These are phyloP conservation scores for Plantago major DNA, from an alignment of 257 asterid genomes.

Conservation along the genomic window DNA sequence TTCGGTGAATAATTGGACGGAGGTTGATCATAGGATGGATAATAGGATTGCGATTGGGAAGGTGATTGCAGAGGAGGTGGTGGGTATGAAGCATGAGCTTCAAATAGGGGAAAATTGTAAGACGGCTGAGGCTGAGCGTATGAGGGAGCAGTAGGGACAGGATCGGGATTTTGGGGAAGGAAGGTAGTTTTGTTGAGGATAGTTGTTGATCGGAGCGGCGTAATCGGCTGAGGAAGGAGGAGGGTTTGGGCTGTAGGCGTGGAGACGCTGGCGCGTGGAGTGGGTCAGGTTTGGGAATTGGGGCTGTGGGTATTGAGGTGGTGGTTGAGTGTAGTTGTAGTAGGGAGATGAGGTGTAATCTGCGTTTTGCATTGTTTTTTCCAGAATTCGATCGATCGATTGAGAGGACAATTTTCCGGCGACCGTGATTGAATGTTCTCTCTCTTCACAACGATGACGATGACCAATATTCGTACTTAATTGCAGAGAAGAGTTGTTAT, in stretches of 20 bases:
- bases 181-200: conserved; percentile 35
- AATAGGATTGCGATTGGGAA: conserved; percentile 31
- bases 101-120: conserved; percentile 47
- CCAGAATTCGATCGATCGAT: too few species aligned
- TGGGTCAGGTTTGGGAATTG: conserved; percentile 28
- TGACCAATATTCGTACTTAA: too few species aligned
- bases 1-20: conserved; percentile 34
- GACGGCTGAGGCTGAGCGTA: conserved; percentile 40
- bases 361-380: conserved; percentile 47
- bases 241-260: conserved; percentile 63
- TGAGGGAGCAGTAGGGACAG: conserved; percentile 42
- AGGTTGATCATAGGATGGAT: conserved; percentile 46
- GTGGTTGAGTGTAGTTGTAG: conserved; percentile 32
- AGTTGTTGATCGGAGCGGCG: conserved; percentile 25
- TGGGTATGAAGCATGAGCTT: conserved; percentile 32
- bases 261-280: conserved; percentile 48
- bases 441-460: too few species aligned
- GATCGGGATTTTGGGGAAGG: conserved; percentile 49
- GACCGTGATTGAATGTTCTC: too few species aligned
- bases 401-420: too few species aligned
- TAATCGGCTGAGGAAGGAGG: conserved; percentile 34
- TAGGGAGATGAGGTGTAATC: conserved; percentile 46
- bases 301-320: conserved; percentile 30
- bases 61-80: conserved; percentile 32
- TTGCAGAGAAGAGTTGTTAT: too few species aligned